Conservation (phyloP, 371 early-diverging fungal genomes). For the Mortierella sp. region DNA sequence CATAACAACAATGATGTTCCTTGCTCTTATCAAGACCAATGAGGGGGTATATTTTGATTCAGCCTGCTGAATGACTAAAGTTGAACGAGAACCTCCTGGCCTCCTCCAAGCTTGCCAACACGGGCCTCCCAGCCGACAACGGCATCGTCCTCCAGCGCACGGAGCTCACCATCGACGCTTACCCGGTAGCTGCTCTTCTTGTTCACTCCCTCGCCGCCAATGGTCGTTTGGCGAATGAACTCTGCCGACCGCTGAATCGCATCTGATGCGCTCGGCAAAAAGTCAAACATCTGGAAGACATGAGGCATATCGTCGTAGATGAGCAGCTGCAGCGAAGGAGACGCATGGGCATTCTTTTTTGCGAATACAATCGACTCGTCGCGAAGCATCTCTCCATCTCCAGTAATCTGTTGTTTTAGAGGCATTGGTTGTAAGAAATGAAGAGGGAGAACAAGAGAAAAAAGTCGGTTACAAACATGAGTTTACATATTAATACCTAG, state of each 20-base stretch:
- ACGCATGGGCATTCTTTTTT: slow-evolving; percentile 26
- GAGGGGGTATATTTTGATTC: too few species aligned
- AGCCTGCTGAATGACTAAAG: neutral
- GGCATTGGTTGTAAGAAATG: neutral
- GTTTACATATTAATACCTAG: too few species aligned
- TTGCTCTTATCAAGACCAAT: neutral
- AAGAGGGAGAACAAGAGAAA: neutral
- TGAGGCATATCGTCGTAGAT: slow-evolving; percentile 85
- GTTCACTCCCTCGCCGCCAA: neutral
- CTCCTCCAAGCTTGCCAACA: slow-evolving; percentile 50
- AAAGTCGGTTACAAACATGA: too few species aligned
- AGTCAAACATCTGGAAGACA: slow-evolving; percentile 74
- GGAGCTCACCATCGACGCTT: slow-evolving; percentile 21
- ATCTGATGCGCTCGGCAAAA: slow-evolving; percentile 29
- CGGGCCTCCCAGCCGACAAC: slow-evolving; percentile 43
- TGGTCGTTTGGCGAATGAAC: slow-evolving; percentile 35
- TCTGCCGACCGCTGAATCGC: slow-evolving; percentile 32
- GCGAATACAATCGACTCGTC: slow-evolving; percentile 72
- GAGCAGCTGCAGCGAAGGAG: slow-evolving; percentile 58
- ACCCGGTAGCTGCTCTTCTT: slow-evolving; percentile 30
- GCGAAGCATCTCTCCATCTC: slow-evolving; percentile 74
- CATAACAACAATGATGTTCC: neutral
- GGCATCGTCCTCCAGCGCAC: slow-evolving; percentile 34
- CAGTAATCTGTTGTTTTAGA: slow-evolving; percentile 65
- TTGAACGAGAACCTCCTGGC: slow-evolving; percentile 17